Conservation (phyloP, 78 protist species). For the Dictyostelium capitatum region DNA sequence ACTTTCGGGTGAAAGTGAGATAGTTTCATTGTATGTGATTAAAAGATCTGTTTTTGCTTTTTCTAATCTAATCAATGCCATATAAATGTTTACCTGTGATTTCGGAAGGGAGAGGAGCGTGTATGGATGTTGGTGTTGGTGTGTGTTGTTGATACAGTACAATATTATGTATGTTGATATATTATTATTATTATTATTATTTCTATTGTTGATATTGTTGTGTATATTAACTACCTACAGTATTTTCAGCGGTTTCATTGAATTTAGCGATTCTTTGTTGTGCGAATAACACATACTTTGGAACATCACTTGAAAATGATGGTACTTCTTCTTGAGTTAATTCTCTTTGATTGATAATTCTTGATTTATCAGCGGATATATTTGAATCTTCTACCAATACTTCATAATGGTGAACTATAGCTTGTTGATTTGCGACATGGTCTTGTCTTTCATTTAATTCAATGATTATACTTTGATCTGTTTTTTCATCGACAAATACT, state of each 20-base stretch:
- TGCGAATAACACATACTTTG: constrained; percentile 41
- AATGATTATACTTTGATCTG: constrained; percentile 63
- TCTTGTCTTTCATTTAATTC: constrained; percentile 62
- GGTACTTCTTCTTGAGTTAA: constrained; percentile 31
- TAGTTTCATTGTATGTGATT: constrained; percentile 44
- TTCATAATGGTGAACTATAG: constrained; percentile 29
- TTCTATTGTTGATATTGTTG: neutral
- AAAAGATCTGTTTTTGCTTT: constrained; percentile 59
- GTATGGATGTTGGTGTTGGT: neutral
- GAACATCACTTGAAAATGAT: neutral
- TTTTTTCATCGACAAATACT: constrained; percentile 47
- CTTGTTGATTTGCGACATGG: constrained; percentile 9
- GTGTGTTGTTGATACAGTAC: too few relatives aligned
- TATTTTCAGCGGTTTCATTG: constrained; percentile 70
- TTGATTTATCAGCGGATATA: constrained; percentile 11
- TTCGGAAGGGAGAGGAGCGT: neutral
- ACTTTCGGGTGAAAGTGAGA: constrained; percentile 1
- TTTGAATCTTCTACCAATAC: constrained; percentile 33
- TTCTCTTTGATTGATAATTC: neutral
- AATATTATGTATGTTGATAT: too few relatives aligned
- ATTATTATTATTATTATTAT: neutral
- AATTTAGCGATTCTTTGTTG: constrained; percentile 52
- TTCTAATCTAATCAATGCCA: constrained; percentile 62
- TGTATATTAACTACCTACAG: constrained; percentile 19
- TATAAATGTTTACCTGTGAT: constrained; percentile 45